Base-by-base conservation (phyloP, 371 early-diverging fungal genomes). In the Apophysomyces ossiformis region DNA sequence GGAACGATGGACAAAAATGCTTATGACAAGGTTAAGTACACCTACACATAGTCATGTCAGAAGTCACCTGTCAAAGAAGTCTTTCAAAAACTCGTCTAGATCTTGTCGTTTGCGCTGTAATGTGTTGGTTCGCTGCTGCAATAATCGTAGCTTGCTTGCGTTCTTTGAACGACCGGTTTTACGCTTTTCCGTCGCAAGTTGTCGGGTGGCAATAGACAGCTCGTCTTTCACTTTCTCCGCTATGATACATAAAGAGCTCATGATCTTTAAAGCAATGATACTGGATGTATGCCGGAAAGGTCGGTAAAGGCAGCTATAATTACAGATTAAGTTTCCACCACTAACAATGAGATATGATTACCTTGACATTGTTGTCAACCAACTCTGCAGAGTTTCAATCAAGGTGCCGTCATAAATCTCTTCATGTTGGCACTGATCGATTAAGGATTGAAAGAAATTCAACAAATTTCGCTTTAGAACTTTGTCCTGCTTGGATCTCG, bases 281-380 rank as follows among this genome's bases (percentile, higher is more conserved):
- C 96, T 92, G 4, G 96, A 88, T 1, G 93, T 94, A 69, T 97
- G 96, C 11, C 98, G 88, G 75, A 98, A 93, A 11, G 96, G 94
- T 16, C 96, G 87, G 73, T 92, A 94, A 0, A 86, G 63, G 1
- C 94, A 92, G 54, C 90, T 87, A 69, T 65, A 38, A 13, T 41
- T 69, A 64, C 6, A 77, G 8, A 36, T 7, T 32, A 36, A 45
- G 21, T 37, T 13, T 35, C 5, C 16, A 5, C 41, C 16, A 6
- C 35, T 15, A 32, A 35, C 58, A 15, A 6, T 43, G n/a, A 12
- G 36, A 16, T 43, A 39, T 65, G n/a, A 16, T 43, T 76, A 81
- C 81, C 81, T 81, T 13, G 82, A 66, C 81, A 90, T 86, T 18
- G 78, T 81, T 2, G 80, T 81, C 9, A 87, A 63, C 87, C 89